Base-by-base conservation (phyloP, 352 stramenopile species). In the Stramenopiles sp. region DNA sequence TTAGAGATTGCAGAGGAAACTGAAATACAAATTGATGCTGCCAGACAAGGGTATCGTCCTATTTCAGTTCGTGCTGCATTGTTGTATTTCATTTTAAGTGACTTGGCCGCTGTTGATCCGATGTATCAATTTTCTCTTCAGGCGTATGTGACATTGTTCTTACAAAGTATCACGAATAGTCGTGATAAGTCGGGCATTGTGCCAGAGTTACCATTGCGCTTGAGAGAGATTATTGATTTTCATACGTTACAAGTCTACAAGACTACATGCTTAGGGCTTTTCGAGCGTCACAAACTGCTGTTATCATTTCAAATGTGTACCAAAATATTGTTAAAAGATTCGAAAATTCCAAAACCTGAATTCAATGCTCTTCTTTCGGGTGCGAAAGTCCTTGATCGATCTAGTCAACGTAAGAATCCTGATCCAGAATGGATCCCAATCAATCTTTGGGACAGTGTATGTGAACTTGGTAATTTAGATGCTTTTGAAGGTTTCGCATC, bases 61-160 rank as follows among this genome's bases (percentile, higher is more conserved):
- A 91, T 96, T 0, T 91, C 92, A 0, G 94, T 91, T 80, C 90
- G 91, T 20, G 91, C 92, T 0, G 91, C 92, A 23, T 82, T 96
- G 30, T 80, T 96, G 0, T 97, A 95, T 83, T 96, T 97, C 81
- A 95, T 90, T 78, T 95, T 96, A 65, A 85, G 90, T 6, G 91
- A 96, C 79, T 82, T 97, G 43, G 87, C 88, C 23, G 83, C 93
- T 0, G 90, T 96, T 0, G 91, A 96, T 78, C 91, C 91, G 0
- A 95, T 96, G 90, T 96, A 95, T 83, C 91, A 97, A 85, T 97
- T 97, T 80, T 95, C 88, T 29, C 82, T 97, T 31, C 89, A 93
- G 76, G 97, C 91, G 91, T 97, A 97, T 81, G 88, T 93, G 13
- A 86, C 86, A 0, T 82, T 96, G 0, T 97, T 97, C 79, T 86